Base-by-base conservation (phyloP, 1,284 basidiomycete genomes). In the Cryptococcus wingfieldii region DNA sequence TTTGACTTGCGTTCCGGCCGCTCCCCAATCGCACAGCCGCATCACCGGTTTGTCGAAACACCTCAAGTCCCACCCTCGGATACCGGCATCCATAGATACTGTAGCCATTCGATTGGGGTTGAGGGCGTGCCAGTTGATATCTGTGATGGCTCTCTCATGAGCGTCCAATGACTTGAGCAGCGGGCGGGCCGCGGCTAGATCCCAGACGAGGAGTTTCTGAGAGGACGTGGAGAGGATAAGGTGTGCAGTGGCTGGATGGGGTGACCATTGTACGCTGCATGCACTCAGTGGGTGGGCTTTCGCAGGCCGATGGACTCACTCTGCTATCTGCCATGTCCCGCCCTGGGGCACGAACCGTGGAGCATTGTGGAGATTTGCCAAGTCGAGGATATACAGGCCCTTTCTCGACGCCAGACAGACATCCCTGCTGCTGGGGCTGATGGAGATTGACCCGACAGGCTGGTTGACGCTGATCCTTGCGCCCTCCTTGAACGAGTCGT, bases 171-270 rank as follows among this genome's bases (percentile, higher is more conserved):
- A 71, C 86, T 82, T 53, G 89, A 91, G n/a, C 81, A 87, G 31
- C 82, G 87, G 70, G 83, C 86, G 51, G 83, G 72, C 67, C 0
- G 76, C 70, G 0, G 64, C 79, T 1, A 98, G 81, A 70, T 98
- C 97, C 95, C 95, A 98, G 58, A 98, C 90, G 6, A 98, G 81
- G 80, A 97, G 83, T 74, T 97, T 96, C 74, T 97, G 91, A 48
- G 89, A 90, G 0, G 90, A 95, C 0, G 96, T 98, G 2, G 91
- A 95, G 19, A 95, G 88, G 51, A 98, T 91, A 68, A 94, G 92
- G 65, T 95, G 86, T 49, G 87, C 85, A 13, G 88, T 84, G 7
- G 82, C 80, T 0, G 84, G 84, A 70, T 98, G 94, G 1, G 95
- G 95, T 53, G 94, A 95, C 94, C 95, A 98, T 72, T 98, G 94